These are phyloP conservation scores for Penicillium maclennaniae DNA, from an alignment of 495 filamentous ascomycete genomes.

Conservation along the genomic window DNA sequence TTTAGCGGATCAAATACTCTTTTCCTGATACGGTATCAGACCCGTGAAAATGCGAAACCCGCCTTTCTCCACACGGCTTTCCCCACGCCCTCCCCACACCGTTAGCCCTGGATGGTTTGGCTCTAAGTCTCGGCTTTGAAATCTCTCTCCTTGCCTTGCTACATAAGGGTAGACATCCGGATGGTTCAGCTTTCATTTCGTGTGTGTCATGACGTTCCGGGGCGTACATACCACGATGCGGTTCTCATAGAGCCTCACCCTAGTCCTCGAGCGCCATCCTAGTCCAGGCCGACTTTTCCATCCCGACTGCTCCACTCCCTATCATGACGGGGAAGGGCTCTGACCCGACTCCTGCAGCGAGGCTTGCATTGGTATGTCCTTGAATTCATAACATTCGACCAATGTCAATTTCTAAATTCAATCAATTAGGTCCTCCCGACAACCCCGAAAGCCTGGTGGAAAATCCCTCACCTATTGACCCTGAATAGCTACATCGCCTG, in stretches of 20 bases:
- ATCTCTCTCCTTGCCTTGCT: neutral
- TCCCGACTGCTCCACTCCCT: no score
- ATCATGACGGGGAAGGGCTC: neutral
- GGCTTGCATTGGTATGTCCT: neutral
- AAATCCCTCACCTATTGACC: slow-evolving; percentile 15
- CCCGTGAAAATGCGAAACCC: neutral
- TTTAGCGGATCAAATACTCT: neutral
- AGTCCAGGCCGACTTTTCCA: no score
- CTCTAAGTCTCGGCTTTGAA: no score
- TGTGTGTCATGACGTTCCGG: neutral
- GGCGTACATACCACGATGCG: neutral
- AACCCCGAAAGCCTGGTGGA: slow-evolving; percentile 15
- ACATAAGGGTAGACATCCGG: no score
- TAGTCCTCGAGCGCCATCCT: no score
- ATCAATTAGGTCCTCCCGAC: slow-evolving; percentile 5
- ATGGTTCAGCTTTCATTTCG: neutral
- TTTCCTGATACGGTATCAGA: neutral
- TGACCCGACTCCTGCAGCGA: neutral
- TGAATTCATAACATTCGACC: neutral
- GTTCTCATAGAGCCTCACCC: neutral
- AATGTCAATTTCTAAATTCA: neutral
- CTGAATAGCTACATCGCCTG: slow-evolving; percentile 21
- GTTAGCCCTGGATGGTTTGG: no score
- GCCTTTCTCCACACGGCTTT: neutral
- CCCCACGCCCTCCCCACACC: neutral